Evolutionary conservation across 306 rosid species (phyloP).

Genomic region (Cajanus cajan): DNA sequence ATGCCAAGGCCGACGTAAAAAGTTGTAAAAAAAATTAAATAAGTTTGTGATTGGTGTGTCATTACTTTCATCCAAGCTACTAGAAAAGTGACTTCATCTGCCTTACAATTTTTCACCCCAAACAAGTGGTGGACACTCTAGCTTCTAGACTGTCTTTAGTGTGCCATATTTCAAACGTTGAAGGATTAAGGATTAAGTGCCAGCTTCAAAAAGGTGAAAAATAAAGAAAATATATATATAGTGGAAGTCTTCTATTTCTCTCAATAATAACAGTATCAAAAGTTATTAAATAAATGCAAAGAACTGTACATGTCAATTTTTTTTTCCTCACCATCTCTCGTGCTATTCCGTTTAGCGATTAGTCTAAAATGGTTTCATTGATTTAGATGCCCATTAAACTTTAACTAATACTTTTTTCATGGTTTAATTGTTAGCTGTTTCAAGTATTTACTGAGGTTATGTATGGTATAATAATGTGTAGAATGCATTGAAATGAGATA

Average conservation of each 20-base stretch:
- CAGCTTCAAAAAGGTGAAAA: neutral
- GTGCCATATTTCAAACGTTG: neutral
- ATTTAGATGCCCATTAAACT: neutral
- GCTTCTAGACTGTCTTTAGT: conserved; percentile 15
- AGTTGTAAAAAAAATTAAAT: too few relatives aligned
- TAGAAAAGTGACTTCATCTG: conserved; percentile 6
- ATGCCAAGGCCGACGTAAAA: too few relatives aligned
- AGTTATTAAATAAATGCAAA: neutral
- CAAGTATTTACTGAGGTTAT: neutral
- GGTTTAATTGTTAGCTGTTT: neutral
- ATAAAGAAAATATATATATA: neutral
- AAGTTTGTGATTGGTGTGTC: too few relatives aligned
- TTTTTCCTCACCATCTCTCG: neutral
- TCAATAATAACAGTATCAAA: neutral
- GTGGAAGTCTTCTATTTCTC: neutral
- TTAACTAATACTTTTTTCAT: neutral
- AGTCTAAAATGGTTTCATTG: neutral
- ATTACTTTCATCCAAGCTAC: neutral
- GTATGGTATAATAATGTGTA: neutral
- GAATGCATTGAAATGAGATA: neutral
- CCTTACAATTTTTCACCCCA: neutral
- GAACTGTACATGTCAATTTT: neutral
- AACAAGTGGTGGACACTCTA: neutral
- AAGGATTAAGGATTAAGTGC: neutral
- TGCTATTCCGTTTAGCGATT: neutral